These are phyloP conservation scores for Apiotrichum gracile DNA, from an alignment of 1,284 basidiomycete species.

Conservation along the genomic window DNA sequence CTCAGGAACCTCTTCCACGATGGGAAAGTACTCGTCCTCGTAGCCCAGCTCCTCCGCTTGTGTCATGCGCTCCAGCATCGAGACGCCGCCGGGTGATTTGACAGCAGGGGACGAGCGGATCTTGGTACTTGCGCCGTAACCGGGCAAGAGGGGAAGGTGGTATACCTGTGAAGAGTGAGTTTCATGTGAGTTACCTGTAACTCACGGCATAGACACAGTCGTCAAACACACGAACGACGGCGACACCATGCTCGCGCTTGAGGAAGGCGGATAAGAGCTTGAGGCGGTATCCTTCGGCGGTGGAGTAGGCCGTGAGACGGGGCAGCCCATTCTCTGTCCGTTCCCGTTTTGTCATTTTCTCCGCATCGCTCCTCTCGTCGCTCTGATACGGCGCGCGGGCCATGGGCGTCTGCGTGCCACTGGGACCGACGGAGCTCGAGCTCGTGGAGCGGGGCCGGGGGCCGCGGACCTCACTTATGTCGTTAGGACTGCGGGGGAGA, in stretches of 20 bases:
- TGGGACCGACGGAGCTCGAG: not conserved
- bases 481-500: slow-evolving; percentile 47
- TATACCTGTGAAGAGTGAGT: slow-evolving; percentile 59
- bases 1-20: slow-evolving; percentile 19
- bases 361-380: slow-evolving; percentile 44
- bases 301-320: slow-evolving; percentile 77
- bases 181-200: slow-evolving; percentile 20
- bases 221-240: slow-evolving; percentile 75
- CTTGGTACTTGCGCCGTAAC: slow-evolving; percentile 78
- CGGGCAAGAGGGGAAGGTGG: slow-evolving; percentile 81
- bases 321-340: slow-evolving; percentile 67
- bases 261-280: slow-evolving; percentile 71
- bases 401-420: not conserved
- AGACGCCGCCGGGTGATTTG: slow-evolving; percentile 56
- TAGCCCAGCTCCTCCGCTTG: slow-evolving; percentile 87
- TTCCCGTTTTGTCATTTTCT: slow-evolving; percentile 60
- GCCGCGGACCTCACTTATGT: slow-evolving; percentile 15
- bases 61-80: slow-evolving; percentile 62
- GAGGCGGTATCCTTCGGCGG: slow-evolving; percentile 75
- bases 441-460: slow-evolving; percentile 5
- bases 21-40: slow-evolving; percentile 71
- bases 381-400: not conserved
- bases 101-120: slow-evolving; percentile 73
- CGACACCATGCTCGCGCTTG: slow-evolving; percentile 88
- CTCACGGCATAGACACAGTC: slow-evolving; percentile 86